phyloP scores from a whole-genome alignment of 441 rosid genomes.

The Sinapis alba region DNA sequence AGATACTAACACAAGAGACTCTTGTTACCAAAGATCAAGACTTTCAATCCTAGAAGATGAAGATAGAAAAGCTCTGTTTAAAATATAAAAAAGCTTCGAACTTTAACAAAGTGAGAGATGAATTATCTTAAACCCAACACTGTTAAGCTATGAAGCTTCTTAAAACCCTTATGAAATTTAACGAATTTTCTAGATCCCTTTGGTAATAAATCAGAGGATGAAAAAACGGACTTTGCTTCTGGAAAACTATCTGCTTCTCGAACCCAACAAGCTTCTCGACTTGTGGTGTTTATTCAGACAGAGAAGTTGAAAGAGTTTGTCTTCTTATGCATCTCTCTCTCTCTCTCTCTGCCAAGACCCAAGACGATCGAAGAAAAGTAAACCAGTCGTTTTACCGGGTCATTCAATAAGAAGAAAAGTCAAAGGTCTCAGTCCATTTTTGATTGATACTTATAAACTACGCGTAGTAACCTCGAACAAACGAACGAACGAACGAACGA shows the following conservation, averaged over 20 bases:
- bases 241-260: not conserved
- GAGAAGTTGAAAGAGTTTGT: not conserved
- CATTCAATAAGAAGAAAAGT: not conserved
- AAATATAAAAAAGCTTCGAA: conserved; percentile 21
- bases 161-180: not conserved
- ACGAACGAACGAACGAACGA: too few relatives aligned
- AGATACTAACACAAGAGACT: not conserved
- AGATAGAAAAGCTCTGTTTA: conserved; percentile 15
- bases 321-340: not conserved
- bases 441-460: not conserved
- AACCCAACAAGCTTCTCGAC: not conserved
- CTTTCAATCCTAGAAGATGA: not conserved
- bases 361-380: not conserved
- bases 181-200: not conserved
- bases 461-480: too few relatives aligned
- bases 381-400: not conserved
- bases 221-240: not conserved
- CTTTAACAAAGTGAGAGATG: conserved; percentile 14
- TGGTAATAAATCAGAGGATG: not conserved
- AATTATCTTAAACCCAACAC: not conserved
- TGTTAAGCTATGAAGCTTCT: conserved; percentile 18
- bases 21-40: not conserved
- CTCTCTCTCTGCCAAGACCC: too few relatives aligned
- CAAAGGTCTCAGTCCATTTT: not conserved
- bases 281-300: not conserved